Percentiles rank a stretch among this genome's conserved stretches.
Conservation (phyloP, 164 flowering plant species). For the Aristolochia fimbriata region DNA sequence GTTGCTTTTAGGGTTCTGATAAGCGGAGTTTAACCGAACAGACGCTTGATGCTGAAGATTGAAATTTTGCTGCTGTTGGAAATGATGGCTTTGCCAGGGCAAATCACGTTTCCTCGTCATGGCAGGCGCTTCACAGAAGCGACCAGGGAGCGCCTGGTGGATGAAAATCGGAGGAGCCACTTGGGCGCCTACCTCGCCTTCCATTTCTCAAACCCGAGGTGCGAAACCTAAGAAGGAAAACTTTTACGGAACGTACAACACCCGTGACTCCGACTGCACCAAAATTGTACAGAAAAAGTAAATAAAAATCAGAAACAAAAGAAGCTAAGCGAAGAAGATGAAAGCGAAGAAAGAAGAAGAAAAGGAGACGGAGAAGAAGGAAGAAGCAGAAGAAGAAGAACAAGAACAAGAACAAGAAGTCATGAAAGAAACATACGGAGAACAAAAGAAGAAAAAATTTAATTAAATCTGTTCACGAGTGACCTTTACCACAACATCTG, state of each 20-base stretch:
- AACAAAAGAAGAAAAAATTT: too few species aligned
- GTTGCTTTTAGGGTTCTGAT: constrained; percentile 15
- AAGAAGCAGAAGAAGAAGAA: too few species aligned
- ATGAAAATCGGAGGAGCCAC: constrained; percentile 56
- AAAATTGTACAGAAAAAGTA: background rate
- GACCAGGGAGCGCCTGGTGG: constrained; percentile 32
- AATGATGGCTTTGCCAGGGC: constrained; percentile 24
- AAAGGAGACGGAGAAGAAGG: too few species aligned
- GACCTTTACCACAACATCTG: too few species aligned
- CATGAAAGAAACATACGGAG: too few species aligned
- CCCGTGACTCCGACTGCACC: constrained; percentile 6
- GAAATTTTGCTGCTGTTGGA: constrained; percentile 22
- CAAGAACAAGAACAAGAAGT: too few species aligned
- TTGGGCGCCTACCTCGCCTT: constrained; percentile 49
- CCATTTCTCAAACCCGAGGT: constrained; percentile 26
- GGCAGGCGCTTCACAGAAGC: constrained; percentile 32
- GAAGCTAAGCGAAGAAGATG: too few species aligned
- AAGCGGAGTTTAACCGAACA: constrained; percentile 15
- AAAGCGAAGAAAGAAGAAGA: too few species aligned
- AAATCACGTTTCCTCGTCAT: constrained; percentile 60
- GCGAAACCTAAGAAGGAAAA: background rate
- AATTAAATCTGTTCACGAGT: too few species aligned
- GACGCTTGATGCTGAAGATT: constrained; percentile 11
- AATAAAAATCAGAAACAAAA: background rate
- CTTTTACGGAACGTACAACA: background rate